Evolutionary conservation across 805 yeast species (phyloP), one percentile per base, ranked within the genome.

Genomic region (Yarrowia osloensis): DNA sequence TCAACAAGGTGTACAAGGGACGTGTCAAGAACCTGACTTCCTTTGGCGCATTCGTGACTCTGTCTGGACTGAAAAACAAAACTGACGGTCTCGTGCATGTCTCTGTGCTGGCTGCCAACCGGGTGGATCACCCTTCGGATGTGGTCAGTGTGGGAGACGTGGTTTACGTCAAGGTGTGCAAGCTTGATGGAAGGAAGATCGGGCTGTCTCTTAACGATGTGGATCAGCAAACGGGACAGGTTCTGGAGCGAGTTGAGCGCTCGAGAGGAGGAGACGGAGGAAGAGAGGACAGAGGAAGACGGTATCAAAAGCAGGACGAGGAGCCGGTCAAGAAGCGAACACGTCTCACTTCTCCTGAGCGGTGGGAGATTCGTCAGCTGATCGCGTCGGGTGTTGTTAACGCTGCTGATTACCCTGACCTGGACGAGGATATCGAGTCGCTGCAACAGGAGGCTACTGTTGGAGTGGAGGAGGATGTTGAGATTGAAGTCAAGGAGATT

Each of bases 341-440:
- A 69, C 81, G 90, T 65, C 75, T 88, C 39, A 88, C 96, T 0
- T 89, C 96, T 0, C 96, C 96, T 0, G 98, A 93, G 76, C 77
- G 91, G 67, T 93, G 97, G 97, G 98, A 94, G 74, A 82, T 90
- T 63, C 81, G 89, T 37, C 97, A 93, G 74, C 78, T 93, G 52
- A 89, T 89, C 28, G 87, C 94, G 0, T 85, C 94, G 5, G 96
- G 96, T 2, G 93, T 85, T 0, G 84, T 86, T 0, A 80, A 86
- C 5, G 84, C 88, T 0, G 81, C 85, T 2, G 93, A 88, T 69
- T 86, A 87, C 73, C 92, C 92, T 1, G 93, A 87, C 66, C 73
- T 88, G 1, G 79, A 79, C 52, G 84, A 80, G 31, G 79, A 76
- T 57, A 67, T 72, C 15, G 75, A 77, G 39, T 76, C 76, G 4